Conservation (phyloP, 148 eudicot genomes). For the Hydrangea macrophylla region DNA sequence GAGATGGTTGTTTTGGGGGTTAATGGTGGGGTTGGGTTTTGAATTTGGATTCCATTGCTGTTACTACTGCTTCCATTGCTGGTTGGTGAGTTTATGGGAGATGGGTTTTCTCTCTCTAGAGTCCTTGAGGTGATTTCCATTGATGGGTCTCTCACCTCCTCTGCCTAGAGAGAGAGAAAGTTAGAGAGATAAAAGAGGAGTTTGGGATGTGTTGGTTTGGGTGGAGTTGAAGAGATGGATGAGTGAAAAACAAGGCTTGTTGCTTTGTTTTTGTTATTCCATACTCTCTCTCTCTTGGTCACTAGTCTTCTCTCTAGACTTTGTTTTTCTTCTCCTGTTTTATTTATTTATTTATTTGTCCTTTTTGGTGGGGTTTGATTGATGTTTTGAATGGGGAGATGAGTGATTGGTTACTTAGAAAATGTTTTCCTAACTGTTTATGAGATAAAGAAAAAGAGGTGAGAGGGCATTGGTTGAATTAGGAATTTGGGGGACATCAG, state of each 20-base stretch:
- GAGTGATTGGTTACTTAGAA: not conserved
- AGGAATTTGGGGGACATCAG: not conserved
- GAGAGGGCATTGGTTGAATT: not conserved
- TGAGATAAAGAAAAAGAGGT: not conserved
- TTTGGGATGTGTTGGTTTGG: constrained; percentile 6
- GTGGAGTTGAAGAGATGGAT: constrained; percentile 29
- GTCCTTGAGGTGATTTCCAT: constrained; percentile 57
- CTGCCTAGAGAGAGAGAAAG: constrained; percentile 14
- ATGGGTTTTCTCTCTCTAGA: constrained; percentile 38
- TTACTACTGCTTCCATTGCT: constrained; percentile 25
- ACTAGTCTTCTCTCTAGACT: not conserved
- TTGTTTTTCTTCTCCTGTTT: not conserved
- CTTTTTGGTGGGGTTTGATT: not conserved
- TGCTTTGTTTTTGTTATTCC: constrained; percentile 16
- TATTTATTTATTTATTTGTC: not conserved
- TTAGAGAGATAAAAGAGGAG: constrained; percentile 12
- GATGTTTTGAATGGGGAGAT: too few relatives aligned
- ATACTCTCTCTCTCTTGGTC: not conserved
- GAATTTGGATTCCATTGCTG: constrained; percentile 17
- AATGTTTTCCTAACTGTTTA: not conserved
- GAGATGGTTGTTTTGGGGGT: constrained; percentile 46
- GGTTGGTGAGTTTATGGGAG: constrained; percentile 37
- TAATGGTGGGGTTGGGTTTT: constrained; percentile 30
- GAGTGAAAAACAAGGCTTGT: constrained; percentile 32
- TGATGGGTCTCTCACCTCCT: constrained; percentile 1